phyloP scores from a whole-genome alignment of 371 early-diverging fungal species.

The Mortierella sp. region DNA sequence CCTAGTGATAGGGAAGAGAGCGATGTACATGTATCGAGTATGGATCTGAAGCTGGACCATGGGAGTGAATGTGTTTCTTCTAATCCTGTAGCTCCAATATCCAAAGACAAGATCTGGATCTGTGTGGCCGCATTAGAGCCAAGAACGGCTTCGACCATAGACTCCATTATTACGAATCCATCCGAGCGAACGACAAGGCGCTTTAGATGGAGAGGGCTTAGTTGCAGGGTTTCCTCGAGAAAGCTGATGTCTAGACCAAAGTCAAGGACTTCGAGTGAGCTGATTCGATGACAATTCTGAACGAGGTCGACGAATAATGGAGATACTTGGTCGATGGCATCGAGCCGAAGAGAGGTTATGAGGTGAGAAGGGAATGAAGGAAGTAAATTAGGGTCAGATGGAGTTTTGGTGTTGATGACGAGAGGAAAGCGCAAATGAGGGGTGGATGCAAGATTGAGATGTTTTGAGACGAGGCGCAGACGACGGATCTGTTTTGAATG shows the following conservation, averaged over 20 bases:
- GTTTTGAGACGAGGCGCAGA: constrained; percentile 36
- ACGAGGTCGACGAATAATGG: constrained; percentile 12
- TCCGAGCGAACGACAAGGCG: constrained; percentile 19
- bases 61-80: constrained; percentile 27
- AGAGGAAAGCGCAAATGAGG: constrained; percentile 12
- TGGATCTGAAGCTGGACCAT: constrained; percentile 20
- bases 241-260: constrained; percentile 26
- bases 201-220: background rate
- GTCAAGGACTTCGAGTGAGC: constrained; percentile 11
- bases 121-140: background rate
- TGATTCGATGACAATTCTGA: constrained; percentile 3
- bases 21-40: constrained; percentile 12
- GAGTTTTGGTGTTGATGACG: constrained; percentile 7
- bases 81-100: constrained; percentile 26
- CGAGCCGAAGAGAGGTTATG: constrained; percentile 11
- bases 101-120: constrained; percentile 15
- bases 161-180: constrained; percentile 28
- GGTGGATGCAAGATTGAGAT: constrained; percentile 17
- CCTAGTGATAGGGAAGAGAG: constrained; percentile 17
- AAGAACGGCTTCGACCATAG: constrained; percentile 17
- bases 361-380: constrained; percentile 10
- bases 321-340: constrained; percentile 21
- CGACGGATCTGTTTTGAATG: constrained; percentile 23
- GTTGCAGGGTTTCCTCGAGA: constrained; percentile 5
- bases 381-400: background rate